Conservation (phyloP, 2,329 filamentous ascomycete genomes). For the Nemania sp. region DNA sequence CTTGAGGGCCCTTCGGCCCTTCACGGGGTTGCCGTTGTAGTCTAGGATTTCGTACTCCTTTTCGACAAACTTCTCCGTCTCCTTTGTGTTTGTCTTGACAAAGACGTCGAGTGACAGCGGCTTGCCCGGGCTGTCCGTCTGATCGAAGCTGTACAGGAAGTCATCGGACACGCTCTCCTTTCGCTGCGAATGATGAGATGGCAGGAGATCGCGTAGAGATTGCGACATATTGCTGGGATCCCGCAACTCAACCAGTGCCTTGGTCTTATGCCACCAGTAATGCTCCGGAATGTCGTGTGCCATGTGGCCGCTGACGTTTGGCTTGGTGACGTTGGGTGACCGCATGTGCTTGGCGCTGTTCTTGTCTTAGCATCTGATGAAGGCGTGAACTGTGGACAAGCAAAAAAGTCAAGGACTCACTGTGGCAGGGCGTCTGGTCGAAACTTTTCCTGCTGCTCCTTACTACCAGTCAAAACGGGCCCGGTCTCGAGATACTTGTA, state of each 20-base stretch:
- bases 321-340: slow-evolving; percentile 46
- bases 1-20: slow-evolving; percentile 49
- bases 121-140: slow-evolving; percentile 44
- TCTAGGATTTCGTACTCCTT: slow-evolving; percentile 55
- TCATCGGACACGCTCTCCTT: slow-evolving; percentile 41
- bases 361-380: not conserved
- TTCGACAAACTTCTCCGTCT: slow-evolving; percentile 52
- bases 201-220: slow-evolving; percentile 44
- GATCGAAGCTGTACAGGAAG: slow-evolving; percentile 52
- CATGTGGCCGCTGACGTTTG: slow-evolving; percentile 24
- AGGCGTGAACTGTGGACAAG: not conserved
- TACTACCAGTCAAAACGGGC: slow-evolving; percentile 32
- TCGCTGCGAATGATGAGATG: slow-evolving; percentile 32
- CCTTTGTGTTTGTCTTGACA: slow-evolving; percentile 44
- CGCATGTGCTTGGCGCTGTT: slow-evolving; percentile 18
- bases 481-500: slow-evolving; percentile 18
- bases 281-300: slow-evolving; percentile 34
- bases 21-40: slow-evolving; percentile 49
- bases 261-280: slow-evolving; percentile 42
- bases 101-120: slow-evolving; percentile 48
- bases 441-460: slow-evolving; percentile 42
- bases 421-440: slow-evolving; percentile 42
- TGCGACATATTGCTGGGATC: slow-evolving; percentile 42
- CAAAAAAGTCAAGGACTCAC: slow-evolving; percentile 37
- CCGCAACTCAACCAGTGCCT: slow-evolving; percentile 43